Base-by-base conservation (phyloP, 331 rosid genomes). In the Stylosanthes scabra region DNA sequence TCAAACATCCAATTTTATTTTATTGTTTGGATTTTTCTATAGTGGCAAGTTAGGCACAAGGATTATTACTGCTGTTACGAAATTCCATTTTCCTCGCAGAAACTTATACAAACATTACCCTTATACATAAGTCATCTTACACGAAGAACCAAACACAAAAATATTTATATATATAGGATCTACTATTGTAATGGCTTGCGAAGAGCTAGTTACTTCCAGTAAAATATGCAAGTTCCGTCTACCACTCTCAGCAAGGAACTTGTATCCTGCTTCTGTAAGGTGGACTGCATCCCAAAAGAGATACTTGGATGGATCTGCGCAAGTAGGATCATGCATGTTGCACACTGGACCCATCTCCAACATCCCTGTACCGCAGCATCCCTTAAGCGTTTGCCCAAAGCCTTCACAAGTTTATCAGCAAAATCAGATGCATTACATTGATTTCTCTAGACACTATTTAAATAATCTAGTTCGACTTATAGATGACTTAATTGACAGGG, bases 321-420 rank as follows among this genome's bases (percentile, higher is more conserved):
- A 82, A 27, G 74, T 79, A 25, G 8, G 50, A 4, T 55, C 79
- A 46, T 45, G 10, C 46, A 2, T 28, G 42, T 76, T 63, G 78
- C 87, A 84, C 31, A 77, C 7, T 7, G 80, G 82, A 52, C 83
- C 86, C 27, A 63, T 10, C 82, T 84, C 87, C 44, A 77, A 8
- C 1, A 62, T 31, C 66, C 91, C 87, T 29, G 91, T 79, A 63
- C 85, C 91, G 59, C 85, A 84, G 66, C 88, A 86, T 66, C 78
- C 86, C 70, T 39, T 12, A 46, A 28, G 69, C 31, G 84, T 66
- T 31, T 61, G 31, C 1, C 1, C 16, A 68, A 86, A 70, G 3
- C 86, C 90, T n/a, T 71, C n/a, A n/a, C 27, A 60, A 16, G 37
- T 41, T 61, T 51, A 77, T 12, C 7, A 25, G 0, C 78, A 66